Conservation (phyloP, 2,329 filamentous ascomycete genomes). For the Aspergillus unguis region DNA sequence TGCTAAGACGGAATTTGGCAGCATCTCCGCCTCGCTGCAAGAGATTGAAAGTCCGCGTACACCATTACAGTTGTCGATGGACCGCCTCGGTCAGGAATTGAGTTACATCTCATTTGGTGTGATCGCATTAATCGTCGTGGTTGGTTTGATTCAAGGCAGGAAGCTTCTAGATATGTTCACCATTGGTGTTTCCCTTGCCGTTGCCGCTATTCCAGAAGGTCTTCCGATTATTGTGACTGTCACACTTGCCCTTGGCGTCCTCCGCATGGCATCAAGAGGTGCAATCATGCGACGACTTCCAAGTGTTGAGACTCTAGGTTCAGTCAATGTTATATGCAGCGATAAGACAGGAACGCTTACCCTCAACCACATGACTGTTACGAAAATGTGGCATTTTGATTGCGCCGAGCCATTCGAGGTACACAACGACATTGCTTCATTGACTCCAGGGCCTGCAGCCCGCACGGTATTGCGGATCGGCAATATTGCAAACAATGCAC, state of each 20-base stretch:
- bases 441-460: conserved; percentile 67
- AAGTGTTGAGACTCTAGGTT: conserved; percentile 94
- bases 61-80: conserved; percentile 93
- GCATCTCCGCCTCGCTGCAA: conserved; percentile 88
- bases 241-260: conserved; percentile 86
- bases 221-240: conserved; percentile 98
- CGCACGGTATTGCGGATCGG: conserved; percentile 82
- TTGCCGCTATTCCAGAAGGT: conserved; percentile 93
- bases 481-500: conserved; percentile 93
- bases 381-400: conserved; percentile 94
- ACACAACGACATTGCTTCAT: conserved; percentile 50
- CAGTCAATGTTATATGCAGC: conserved; percentile 99
- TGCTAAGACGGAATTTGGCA: conserved; percentile 89
- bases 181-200: conserved; percentile 92
- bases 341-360: conserved; percentile 97
- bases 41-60: conserved; percentile 95
- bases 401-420: conserved; percentile 56
- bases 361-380: conserved; percentile 97
- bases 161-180: conserved; percentile 91
- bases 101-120: conserved; percentile 96
- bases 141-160: conserved; percentile 88
- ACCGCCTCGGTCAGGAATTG: conserved; percentile 90
- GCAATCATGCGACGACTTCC: conserved; percentile 94
- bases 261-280: conserved; percentile 92
- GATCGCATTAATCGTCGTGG: conserved; percentile 86